phyloP scores from a whole-genome alignment of 805 yeast species.

The Starmerella vitae region DNA sequence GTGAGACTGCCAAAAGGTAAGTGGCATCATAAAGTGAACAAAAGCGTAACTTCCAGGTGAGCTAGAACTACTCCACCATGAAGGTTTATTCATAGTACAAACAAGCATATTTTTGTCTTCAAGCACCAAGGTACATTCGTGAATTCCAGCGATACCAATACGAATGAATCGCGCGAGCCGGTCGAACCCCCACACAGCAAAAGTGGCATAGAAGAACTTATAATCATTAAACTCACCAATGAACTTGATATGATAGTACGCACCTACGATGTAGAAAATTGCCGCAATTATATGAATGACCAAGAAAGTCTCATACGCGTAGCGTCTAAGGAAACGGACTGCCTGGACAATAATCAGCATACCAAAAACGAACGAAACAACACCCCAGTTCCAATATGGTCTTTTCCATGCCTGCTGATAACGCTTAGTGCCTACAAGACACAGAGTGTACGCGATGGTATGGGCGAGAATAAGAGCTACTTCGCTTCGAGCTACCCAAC shows the following conservation, averaged over 20 bases:
- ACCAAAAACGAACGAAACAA: constrained; percentile 27
- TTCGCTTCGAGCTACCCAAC: constrained; percentile 24
- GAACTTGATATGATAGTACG: constrained; percentile 39
- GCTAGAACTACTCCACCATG: constrained; percentile 31
- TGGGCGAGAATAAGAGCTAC: constrained; percentile 22
- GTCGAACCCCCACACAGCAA: constrained; percentile 61
- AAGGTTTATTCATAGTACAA: constrained; percentile 30
- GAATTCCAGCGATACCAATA: constrained; percentile 23
- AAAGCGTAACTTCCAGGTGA: constrained; percentile 45
- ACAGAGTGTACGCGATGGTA: constrained; percentile 16
- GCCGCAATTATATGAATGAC: constrained; percentile 43
- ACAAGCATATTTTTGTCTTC: constrained; percentile 17
- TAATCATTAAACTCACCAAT: constrained; percentile 13
- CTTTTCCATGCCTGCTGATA: constrained; percentile 12
- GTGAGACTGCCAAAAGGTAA: constrained; percentile 55
- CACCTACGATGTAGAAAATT: constrained; percentile 33
- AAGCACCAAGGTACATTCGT: constrained; percentile 3
- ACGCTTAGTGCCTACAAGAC: constrained; percentile 10
- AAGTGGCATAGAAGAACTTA: constrained; percentile 36
- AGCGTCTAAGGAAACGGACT: constrained; percentile 35
- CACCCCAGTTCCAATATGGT: constrained; percentile 19
- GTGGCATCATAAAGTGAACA: constrained; percentile 37
- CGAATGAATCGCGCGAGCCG: constrained; percentile 44
- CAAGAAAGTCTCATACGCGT: constrained; percentile 45
- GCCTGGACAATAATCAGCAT: constrained; percentile 34